Evolutionary conservation across 306 rosid species (phyloP), one percentile per base, ranked within the genome.

Genomic region (Vigna radiata): DNA sequence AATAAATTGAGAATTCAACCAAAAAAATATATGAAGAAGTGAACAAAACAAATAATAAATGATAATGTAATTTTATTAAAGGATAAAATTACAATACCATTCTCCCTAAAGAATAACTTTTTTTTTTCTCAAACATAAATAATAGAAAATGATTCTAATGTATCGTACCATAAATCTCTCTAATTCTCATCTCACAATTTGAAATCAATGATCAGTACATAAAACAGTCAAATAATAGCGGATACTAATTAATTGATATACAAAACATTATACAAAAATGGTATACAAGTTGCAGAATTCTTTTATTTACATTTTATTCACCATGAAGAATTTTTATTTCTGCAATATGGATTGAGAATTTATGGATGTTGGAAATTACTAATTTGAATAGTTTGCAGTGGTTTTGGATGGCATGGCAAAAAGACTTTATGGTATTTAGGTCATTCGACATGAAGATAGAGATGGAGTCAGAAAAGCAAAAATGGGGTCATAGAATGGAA

Each of bases 401-500:
- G 8, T 54, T 50, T 53, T 23, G 66, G 23, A 77, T 66, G 58
- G 68, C 27, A 54, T n/a, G 37, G 37, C 25, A 76, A 64, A 72
- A 49, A 14, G 8, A 39, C 7, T 19, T 18, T 65, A 4, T 16
- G 55, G 43, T 14, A 56, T 12, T 54, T 13, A 7, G 9, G 83
- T 82, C 19, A 8, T 75, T 23, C 18, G 12, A 4, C 17, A 7
- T 19, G 80, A 29, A 13, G 68, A 21, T 33, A 10, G 19, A 25
- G 36, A 25, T 27, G 23, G 60, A n/a, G 60, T 39, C 36, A 21
- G 19, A 64, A 75, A 79, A 75, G 73, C 33, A 17, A 9, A 52
- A 79, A 75, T 79, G 67, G 1, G 15, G 58, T 41, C 21, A 66
- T 64, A 41, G 17, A 39, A 43, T 10, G 62, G 50, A 75, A 68